These are phyloP conservation scores for Geotrichum cucujoidarum DNA, from an alignment of 1,139 yeast species.

Conservation along the genomic window DNA sequence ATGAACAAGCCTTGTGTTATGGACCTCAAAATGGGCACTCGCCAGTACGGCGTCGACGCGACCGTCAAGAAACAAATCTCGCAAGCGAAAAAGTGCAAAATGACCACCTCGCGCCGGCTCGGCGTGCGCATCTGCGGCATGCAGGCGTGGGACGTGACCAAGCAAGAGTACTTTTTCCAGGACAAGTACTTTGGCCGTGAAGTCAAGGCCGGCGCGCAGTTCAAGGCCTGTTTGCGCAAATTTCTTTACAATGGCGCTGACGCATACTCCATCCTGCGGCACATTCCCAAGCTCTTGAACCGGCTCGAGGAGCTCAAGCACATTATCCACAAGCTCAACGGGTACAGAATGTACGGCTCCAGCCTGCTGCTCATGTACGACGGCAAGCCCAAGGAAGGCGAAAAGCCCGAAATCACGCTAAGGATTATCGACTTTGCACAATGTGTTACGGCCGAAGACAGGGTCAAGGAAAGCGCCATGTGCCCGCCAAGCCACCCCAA, in stretches of 20 bases:
- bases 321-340: slow-evolving; percentile 55
- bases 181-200: slow-evolving; percentile 92
- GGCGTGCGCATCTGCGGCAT: slow-evolving; percentile 96
- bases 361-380: slow-evolving; percentile 86
- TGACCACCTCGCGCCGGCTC: slow-evolving; percentile 72
- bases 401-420: slow-evolving; percentile 43
- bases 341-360: slow-evolving; percentile 92
- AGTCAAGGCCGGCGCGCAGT: slow-evolving; percentile 65
- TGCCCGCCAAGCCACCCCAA: slow-evolving; percentile 68
- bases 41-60: slow-evolving; percentile 97
- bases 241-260: slow-evolving; percentile 72
- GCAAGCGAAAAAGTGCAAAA: slow-evolving; percentile 73
- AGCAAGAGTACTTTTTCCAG: slow-evolving; percentile 52
- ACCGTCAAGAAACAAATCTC: slow-evolving; percentile 65
- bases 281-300: slow-evolving; percentile 60
- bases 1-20: slow-evolving; percentile 83
- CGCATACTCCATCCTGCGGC: slow-evolving; percentile 55
- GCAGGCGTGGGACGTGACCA: slow-evolving; percentile 66
- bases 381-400: slow-evolving; percentile 38
- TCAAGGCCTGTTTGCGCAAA: slow-evolving; percentile 65
- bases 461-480: slow-evolving; percentile 38
- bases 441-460: slow-evolving; percentile 67
- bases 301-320: slow-evolving; percentile 55
- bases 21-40: slow-evolving; percentile 95
- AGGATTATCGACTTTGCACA: slow-evolving; percentile 94